Base-by-base conservation (phyloP, 176 grass and related monocot genomes). In the Saccharum officinarum region DNA sequence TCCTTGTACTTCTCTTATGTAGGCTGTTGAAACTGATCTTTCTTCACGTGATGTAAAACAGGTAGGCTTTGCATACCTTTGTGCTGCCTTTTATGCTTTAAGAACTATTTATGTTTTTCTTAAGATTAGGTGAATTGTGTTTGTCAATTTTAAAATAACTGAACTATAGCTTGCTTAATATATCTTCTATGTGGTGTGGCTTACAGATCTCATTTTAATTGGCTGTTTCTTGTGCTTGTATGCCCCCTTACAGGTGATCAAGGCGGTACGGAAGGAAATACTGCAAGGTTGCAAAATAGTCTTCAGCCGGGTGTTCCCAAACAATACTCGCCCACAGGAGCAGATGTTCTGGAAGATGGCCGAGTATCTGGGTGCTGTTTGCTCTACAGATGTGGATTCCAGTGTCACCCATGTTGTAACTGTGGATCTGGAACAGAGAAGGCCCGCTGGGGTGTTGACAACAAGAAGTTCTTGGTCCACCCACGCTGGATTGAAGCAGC, bases 281-380 rank as follows among this genome's bases (percentile, higher is more conserved):
- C 80, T 98, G 40, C 63, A 92, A 63, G 91, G 91, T 26, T 98
- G 96, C 84, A 95, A 94, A n/a, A 67, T 95, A 44, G 85, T 95
- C 66, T 98, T 98, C 86, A 95, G 89, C 74, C 77, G 91, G 75
- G 80, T 98, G 52, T 95, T 94, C 65, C 93, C 88, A 42, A 81
- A 42, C 23, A 81, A 83, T 3, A 22, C 73, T 18, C 74, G 34
- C 1, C 55, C 78, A 25, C 38, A 92, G 73, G 83, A 95, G 41
- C 89, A 95, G 80, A 81, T 64, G 38, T 73, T 95, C 20, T 99
- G 93, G 97, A 99, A 84, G 77, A 80, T 99, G 84, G 97, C 92
- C 5, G 88, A 96, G 82, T 84, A 83, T 78, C 31, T 98, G 81
- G 96, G 96, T 41, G 93, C 96, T 2, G 67, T 83, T 78, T 98